Percentiles rank a stretch among this genome's conserved stretches.
Evolutionary conservation across 2,329 filamentous ascomycete genomes (phyloP).

Genomic region (Coniochaeta ligniaria): DNA sequence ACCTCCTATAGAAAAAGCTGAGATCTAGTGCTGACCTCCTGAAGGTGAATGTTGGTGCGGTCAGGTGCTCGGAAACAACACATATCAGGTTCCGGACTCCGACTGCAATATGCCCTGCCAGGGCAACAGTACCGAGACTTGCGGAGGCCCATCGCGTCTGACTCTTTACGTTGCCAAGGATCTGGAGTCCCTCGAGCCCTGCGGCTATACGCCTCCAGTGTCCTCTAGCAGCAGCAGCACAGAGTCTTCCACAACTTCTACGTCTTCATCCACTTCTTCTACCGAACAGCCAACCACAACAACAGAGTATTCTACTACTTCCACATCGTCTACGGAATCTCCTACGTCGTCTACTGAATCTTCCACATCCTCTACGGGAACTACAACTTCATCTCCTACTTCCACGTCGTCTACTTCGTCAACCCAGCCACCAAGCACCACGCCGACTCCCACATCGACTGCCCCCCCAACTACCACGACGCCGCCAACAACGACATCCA

Average conservation of each 20-base stretch:
- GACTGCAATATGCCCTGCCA: constrained; percentile 45
- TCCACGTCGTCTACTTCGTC: constrained; percentile 10
- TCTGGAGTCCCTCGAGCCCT: constrained; percentile 42
- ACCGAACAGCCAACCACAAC: constrained; percentile 8
- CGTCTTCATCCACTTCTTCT: constrained; percentile 6
- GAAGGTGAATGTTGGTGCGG: constrained; percentile 41
- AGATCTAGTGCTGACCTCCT: background rate
- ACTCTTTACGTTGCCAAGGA: constrained; percentile 40
- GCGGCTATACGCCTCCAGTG: constrained; percentile 25
- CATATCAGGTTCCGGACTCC: constrained; percentile 22
- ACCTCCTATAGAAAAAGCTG: background rate
- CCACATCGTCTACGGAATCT: constrained; percentile 3
- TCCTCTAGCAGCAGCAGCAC: background rate
- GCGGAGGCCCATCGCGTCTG: constrained; percentile 34
- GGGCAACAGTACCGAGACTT: constrained; percentile 34
- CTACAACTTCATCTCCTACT: constrained; percentile 3
- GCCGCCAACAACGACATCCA: constrained; percentile 9
- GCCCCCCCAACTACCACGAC: constrained; percentile 19
- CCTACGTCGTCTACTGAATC: constrained; percentile 9
- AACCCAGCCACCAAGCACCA: constrained; percentile 7
- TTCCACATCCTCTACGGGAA: background rate
- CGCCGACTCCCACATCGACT: constrained; percentile 6
- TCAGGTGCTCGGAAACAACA: constrained; percentile 43
- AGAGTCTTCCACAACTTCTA: background rate
- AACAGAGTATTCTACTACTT: constrained; percentile 5